phyloP scores from a whole-genome alignment of 1,139 yeast species.

The Suhomyces coccinellae region DNA sequence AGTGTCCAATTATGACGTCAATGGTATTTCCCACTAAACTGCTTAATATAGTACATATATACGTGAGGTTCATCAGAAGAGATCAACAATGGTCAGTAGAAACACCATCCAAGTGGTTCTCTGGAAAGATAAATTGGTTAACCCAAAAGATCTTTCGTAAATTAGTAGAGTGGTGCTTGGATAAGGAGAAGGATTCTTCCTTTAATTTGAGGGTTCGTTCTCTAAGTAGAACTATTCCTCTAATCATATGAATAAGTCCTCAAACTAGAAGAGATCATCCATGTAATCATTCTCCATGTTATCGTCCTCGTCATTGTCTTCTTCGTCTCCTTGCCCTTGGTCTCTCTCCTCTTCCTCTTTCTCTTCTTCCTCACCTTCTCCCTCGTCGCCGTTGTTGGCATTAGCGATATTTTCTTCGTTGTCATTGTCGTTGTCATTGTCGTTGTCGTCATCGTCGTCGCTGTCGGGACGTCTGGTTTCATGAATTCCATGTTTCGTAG shows the following conservation, averaged over 20 bases:
- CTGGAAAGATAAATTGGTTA: too few species aligned
- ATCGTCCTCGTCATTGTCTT: conserved; percentile 13
- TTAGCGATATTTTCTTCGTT: conserved; percentile 13
- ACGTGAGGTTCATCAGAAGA: conserved; percentile 8
- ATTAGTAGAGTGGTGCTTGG: too few species aligned
- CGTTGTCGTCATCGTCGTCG: conserved; percentile 22
- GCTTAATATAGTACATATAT: conserved; percentile 1
- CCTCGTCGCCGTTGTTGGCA: conserved; percentile 1
- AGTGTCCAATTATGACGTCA: too few species aligned
- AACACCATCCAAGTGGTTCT: too few species aligned
- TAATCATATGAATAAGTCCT: too few species aligned
- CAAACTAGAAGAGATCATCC: conserved; percentile 15
- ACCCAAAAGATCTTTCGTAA: too few species aligned
- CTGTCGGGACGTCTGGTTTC: conserved; percentile 16
- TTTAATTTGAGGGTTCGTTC: too few species aligned
- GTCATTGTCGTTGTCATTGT: conserved; percentile 13
- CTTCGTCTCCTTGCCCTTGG: conserved; percentile 3
- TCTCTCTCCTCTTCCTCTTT: conserved; percentile 22
- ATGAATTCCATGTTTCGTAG: conserved; percentile 13
- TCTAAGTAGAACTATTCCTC: too few species aligned
- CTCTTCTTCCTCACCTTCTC: too few species aligned
- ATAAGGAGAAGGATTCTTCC: too few species aligned
- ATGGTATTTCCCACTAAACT: too few species aligned
- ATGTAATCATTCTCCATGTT: conserved; percentile 13
- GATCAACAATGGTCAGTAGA: conserved; percentile 15